Base-by-base conservation (phyloP, 768 basidiomycete species). In the Mycena vitilis region DNA sequence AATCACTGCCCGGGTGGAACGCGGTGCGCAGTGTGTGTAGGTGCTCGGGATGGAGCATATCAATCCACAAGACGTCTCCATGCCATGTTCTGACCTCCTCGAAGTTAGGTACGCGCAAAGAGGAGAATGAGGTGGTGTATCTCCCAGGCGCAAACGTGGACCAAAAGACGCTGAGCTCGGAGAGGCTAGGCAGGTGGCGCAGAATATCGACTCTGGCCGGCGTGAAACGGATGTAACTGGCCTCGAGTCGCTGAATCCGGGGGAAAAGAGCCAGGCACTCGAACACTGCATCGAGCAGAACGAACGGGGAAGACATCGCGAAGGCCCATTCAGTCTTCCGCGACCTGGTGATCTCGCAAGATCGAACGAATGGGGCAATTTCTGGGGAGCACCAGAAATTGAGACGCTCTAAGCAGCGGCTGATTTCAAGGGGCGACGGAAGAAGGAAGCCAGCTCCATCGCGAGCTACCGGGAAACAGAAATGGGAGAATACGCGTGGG, bases 281-380 rank as follows among this genome's bases (percentile, higher is more conserved):
- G 40, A 63, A 63, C 40, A 63, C 30, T 2, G 61, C 61, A 34
- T 63, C 40, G 5, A 63, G n/a, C n/a, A 63, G 20, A 25, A 54
- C 22, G 23, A 44, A 36, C 4, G 61, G 61, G 2, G 60, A 36
- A 44, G 52, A 48, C 12, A 37, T 20, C 20, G 59, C 48, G 12
- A 37, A 20, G 4, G 48, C 2, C 60, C 37, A 23, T 25, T 6
- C 22, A 9, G 49, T 23, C 22, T 5, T 51, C 60, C 15, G 4
- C 13, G 2, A 4, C 11, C 48, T 37, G 4, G 20, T 12, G n/a
- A 63, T 55, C 23, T 30, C 5, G 42, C 51, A 63, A 11, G 11
- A 44, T 2, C 53, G 61, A 36, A 62, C 52, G 7, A 63, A 54
- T 9, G 61, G 61, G 2, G 61, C 61, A 6, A 63, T 63, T 42